phyloP scores from a whole-genome alignment of 495 filamentous ascomycete species.

The Penicillium malachiteum region DNA sequence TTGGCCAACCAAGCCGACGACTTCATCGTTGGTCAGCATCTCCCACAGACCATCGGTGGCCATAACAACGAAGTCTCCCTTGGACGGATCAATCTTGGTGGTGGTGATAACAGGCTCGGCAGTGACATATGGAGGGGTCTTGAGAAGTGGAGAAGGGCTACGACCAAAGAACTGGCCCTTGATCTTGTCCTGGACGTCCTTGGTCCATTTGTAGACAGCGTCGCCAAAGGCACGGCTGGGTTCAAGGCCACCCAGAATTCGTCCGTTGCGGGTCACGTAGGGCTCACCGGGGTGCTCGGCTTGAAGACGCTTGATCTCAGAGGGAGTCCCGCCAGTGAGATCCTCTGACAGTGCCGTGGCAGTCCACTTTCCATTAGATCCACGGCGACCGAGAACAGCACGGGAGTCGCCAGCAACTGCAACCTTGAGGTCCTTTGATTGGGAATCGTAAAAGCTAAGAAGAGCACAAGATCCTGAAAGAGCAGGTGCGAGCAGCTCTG shows the following conservation, averaged over 20 bases:
- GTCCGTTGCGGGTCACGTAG: constrained; percentile 78
- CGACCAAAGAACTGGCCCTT: constrained; percentile 83
- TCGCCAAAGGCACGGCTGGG: constrained; percentile 94
- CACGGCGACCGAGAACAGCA: constrained; percentile 83
- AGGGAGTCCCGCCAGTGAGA: constrained; percentile 83
- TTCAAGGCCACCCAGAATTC: constrained; percentile 88
- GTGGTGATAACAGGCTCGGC: constrained; percentile 94
- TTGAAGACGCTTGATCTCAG: constrained; percentile 77
- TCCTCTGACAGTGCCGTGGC: constrained; percentile 87
- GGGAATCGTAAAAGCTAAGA: constrained; percentile 91
- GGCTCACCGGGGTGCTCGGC: constrained; percentile 86
- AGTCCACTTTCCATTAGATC: constrained; percentile 82
- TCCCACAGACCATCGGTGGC: constrained; percentile 98
- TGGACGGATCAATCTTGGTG: constrained; percentile 86
- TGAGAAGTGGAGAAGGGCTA: constrained; percentile 65
- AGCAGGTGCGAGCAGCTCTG: constrained; percentile 88
- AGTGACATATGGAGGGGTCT: constrained; percentile 96
- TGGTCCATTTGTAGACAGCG: constrained; percentile 92
- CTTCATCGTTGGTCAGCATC: constrained; percentile 98
- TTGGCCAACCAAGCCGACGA: constrained; percentile 91
- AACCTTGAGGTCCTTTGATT: constrained; percentile 77
- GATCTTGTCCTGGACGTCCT: constrained; percentile 76
- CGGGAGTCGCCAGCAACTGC: constrained; percentile 94
- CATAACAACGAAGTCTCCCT: constrained; percentile 94
- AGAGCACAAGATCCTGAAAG: constrained; percentile 94